A percentile compares a stretch with the other conserved stretches of the same genome.
Conservation (phyloP, 2,329 filamentous ascomycete genomes). For the Orbilia quercus region DNA sequence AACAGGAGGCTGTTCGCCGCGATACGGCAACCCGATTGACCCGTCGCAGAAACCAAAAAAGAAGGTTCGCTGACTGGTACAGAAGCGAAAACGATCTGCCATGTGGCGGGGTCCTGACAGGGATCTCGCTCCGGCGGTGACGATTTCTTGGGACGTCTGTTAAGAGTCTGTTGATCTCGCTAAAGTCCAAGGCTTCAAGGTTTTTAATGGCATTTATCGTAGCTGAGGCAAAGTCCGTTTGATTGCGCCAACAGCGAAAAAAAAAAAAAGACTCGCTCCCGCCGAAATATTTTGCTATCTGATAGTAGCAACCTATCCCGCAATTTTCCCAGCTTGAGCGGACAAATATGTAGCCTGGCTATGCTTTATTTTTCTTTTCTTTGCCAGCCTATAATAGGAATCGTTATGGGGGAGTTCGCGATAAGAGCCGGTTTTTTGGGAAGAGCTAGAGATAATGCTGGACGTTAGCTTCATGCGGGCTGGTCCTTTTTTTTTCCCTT, state of each 20-base stretch:
- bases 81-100: slow-evolving; percentile 57
- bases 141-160: slow-evolving; percentile 52
- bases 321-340: not conserved
- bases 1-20: slow-evolving; percentile 25
- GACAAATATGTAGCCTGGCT: slow-evolving; percentile 6
- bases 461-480: slow-evolving; percentile 47
- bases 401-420: slow-evolving; percentile 45
- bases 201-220: not conserved
- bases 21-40: slow-evolving; percentile 29
- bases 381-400: slow-evolving; percentile 52
- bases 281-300: not conserved
- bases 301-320: not conserved
- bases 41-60: slow-evolving; percentile 44
- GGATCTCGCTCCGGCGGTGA: slow-evolving; percentile 44
- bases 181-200: slow-evolving; percentile 23
- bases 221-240: not conserved
- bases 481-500: no score
- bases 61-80: slow-evolving; percentile 55
- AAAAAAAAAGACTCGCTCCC: not conserved
- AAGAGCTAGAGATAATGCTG: slow-evolving; percentile 42
- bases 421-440: slow-evolving; percentile 49
- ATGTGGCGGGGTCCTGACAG: slow-evolving; percentile 54
- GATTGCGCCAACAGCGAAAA: not conserved
- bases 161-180: slow-evolving; percentile 37
- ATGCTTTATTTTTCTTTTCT: slow-evolving; percentile 14